phyloP scores from a whole-genome alignment of 306 rosid species.

The Vigna radiata region DNA sequence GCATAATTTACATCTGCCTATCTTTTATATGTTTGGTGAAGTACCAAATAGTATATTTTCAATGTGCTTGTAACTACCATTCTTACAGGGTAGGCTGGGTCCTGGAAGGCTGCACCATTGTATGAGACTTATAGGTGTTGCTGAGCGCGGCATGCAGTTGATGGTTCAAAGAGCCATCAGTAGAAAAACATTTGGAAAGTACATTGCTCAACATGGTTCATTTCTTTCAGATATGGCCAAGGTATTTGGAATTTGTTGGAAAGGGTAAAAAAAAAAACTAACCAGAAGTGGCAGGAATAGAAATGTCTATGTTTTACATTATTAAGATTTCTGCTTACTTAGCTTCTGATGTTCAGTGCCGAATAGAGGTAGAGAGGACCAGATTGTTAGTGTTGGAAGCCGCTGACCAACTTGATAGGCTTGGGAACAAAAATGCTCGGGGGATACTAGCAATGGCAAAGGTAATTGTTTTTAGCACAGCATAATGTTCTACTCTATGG shows the following conservation, averaged over 20 bases:
- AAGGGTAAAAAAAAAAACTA: too few relatives aligned
- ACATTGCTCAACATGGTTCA: constrained; percentile 94
- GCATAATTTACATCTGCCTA: not conserved
- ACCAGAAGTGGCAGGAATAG: not conserved
- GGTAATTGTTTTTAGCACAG: constrained; percentile 54
- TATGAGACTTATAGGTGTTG: constrained; percentile 95
- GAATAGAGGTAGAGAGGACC: constrained; percentile 81
- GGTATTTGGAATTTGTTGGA: constrained; percentile 54
- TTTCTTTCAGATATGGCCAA: constrained; percentile 82
- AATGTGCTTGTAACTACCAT: constrained; percentile 26
- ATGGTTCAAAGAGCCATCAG: constrained; percentile 88
- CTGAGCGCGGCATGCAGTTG: constrained; percentile 87
- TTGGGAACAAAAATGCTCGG: constrained; percentile 85
- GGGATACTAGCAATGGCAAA: constrained; percentile 96
- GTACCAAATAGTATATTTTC: constrained; percentile 8
- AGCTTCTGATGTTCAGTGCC: constrained; percentile 64
- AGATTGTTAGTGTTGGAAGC: constrained; percentile 94
- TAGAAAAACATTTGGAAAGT: constrained; percentile 82
- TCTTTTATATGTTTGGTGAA: constrained; percentile 25
- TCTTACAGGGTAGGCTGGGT: constrained; percentile 89
- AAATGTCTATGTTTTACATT: constrained; percentile 2
- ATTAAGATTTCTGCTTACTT: constrained; percentile 12
- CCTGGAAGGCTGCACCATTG: constrained; percentile 99
- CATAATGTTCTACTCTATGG: not conserved
- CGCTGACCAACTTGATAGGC: constrained; percentile 89